phyloP scores from a whole-genome alignment of 2,329 filamentous ascomycete species.

The Annulohypoxylon truncatum region DNA sequence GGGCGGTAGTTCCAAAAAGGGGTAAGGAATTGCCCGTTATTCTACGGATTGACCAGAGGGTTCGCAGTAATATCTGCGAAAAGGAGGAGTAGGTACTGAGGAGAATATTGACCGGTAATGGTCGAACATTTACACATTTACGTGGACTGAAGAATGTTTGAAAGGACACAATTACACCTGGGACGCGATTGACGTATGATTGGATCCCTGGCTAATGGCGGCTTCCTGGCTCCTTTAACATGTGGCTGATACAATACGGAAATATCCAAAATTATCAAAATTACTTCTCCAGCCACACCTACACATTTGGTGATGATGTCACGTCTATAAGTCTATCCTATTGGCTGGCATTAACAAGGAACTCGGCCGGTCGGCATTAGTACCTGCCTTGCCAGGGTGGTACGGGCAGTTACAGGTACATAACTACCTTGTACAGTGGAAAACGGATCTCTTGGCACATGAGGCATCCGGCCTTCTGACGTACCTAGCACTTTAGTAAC shows the following conservation, averaged over 20 bases:
- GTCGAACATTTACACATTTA: constrained; percentile 11
- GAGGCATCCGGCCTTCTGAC: constrained; percentile 35
- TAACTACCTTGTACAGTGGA: neutral
- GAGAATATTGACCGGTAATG: constrained; percentile 17
- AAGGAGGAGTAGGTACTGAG: neutral
- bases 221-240: constrained; percentile 3
- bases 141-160: constrained; percentile 36
- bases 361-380: constrained; percentile 12
- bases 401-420: neutral
- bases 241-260: constrained; percentile 35
- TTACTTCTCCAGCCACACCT: constrained; percentile 34
- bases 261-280: constrained; percentile 41
- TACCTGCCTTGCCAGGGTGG: constrained; percentile 17
- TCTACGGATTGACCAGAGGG: neutral
- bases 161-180: constrained; percentile 56
- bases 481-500: constrained; percentile 16
- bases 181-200: constrained; percentile 56
- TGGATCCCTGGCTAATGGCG: constrained; percentile 45
- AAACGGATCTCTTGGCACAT: constrained; percentile 24
- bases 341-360: constrained; percentile 10
- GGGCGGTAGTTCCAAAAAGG: neutral
- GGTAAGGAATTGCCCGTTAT: neutral
- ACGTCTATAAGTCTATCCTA: constrained; percentile 9
- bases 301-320: constrained; percentile 19
- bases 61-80: neutral